These are phyloP conservation scores for Trichomonascaceae sp. DNA, from an alignment of 1,139 yeast genomes.

Conservation along the genomic window DNA sequence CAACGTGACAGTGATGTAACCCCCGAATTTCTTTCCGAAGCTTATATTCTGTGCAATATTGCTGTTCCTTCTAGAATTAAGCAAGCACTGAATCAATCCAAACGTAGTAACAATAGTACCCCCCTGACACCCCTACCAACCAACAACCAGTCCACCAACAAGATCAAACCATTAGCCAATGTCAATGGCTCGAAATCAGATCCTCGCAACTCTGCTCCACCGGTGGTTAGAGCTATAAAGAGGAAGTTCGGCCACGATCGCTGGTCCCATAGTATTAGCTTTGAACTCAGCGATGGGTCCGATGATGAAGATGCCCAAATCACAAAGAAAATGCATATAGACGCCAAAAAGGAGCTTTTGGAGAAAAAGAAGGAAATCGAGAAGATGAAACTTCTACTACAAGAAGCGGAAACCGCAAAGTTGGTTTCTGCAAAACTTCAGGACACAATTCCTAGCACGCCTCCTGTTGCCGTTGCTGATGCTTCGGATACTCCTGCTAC, in stretches of 20 bases:
- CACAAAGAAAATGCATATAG: neutral
- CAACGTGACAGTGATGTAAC: conserved; percentile 18
- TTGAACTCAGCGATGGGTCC: conserved; percentile 23
- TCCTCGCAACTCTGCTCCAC: neutral
- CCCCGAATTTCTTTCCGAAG: conserved; percentile 17
- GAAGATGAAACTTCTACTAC: conserved; percentile 10
- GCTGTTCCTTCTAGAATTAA: conserved; percentile 9
- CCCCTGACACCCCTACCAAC: neutral
- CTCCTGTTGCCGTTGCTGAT: neutral
- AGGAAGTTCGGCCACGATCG: conserved; percentile 36
- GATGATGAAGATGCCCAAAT: conserved; percentile 11
- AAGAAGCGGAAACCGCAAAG: conserved; percentile 7
- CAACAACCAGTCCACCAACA: neutral
- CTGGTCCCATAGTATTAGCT: conserved; percentile 22
- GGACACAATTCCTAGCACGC: neutral
- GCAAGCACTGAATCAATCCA: neutral
- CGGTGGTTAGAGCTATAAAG: neutral
- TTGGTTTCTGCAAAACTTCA: neutral
- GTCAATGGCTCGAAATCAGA: neutral
- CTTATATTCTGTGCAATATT: conserved; percentile 19
- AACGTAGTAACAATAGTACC: neutral
- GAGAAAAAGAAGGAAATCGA: conserved; percentile 12
- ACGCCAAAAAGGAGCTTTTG: conserved; percentile 6
- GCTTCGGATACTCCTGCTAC: neutral
- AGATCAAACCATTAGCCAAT: neutral